Evolutionary conservation across 805 yeast species (phyloP), one percentile per base, ranked within the genome.

Genomic region (Wickerhamomyces rabaulensis): DNA sequence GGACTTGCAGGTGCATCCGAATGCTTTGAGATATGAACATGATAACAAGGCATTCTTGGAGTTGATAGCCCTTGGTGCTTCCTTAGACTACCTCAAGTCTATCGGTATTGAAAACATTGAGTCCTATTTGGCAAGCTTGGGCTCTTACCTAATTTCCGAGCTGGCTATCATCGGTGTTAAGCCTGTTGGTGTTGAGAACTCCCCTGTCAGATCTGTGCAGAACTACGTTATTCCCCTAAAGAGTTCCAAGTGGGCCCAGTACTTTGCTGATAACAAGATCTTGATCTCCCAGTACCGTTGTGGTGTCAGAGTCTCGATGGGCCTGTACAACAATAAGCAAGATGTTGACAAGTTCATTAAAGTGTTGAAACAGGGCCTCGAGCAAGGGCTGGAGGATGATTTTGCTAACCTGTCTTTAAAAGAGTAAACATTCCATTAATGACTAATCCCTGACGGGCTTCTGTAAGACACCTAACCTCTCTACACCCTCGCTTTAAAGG

Each of bases 261-360:
- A 16, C 12, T 33, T 33, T 9, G 6, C 17, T 9, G 36, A 33
- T 8, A 33, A 33, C 16, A 33, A 33, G 20, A 33, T 33, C 8
- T 3, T 33, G 36, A 20, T 42, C 5, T 36, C 44, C 4, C 40
- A 35, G 12, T 42, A 36, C 12, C 27, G 40, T 35, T 35, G 40
- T 26, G 44, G 44, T 42, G 40, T 42, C n/a, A 25, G 44, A 35
- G 26, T 25, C 20, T 42, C 44, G 6, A 16, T 42, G 10, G 44
- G 40, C 8, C 20, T 42, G 3, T 42, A 42, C 23, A 36, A 42
- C 27, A 36, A 42, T 21, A 42, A 19, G 9, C 20, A 23, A 15
- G 44, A 42, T 19, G 9, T 33, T 17, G 12, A n/a, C 9, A 33
- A 33, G 10, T 33, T 33, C 20, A 17, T 33, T 33, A 10, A 6